Conservation (phyloP, 2,329 filamentous ascomycete species). For the Coniochaeta ligniaria region DNA sequence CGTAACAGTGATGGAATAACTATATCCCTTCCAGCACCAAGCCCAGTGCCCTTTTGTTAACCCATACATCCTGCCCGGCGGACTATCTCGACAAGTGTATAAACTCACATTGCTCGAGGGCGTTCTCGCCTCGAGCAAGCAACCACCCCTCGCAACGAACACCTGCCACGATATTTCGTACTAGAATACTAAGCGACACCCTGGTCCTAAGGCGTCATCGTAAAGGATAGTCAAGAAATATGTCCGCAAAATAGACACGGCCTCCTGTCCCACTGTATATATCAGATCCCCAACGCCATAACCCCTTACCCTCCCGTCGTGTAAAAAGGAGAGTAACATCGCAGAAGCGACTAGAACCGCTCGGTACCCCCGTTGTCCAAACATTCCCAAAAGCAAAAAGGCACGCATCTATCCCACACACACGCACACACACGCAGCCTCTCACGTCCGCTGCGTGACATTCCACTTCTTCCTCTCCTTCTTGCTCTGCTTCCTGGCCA, state of each 20-base stretch:
- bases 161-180: neutral
- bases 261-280: neutral
- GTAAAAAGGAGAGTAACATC: neutral
- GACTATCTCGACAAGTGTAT: neutral
- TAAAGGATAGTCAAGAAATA: neutral
- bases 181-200: neutral
- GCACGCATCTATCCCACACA: neutral
- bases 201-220: neutral
- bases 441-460: constrained; percentile 34
- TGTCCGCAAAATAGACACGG: neutral
- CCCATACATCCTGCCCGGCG: neutral
- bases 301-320: neutral
- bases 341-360: neutral
- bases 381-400: neutral
- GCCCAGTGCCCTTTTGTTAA: neutral
- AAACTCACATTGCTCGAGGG: neutral
- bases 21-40: neutral
- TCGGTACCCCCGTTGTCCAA: neutral
- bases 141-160: neutral
- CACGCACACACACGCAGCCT: neutral
- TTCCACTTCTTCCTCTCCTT: constrained; percentile 42
- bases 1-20: neutral
- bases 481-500: constrained; percentile 26
- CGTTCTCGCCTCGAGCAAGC: neutral
- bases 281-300: neutral